A percentile compares a stretch with the other conserved stretches of the same genome.
phyloP scores from a whole-genome alignment of 139 green algal genomes.

The Edaphochlamys debaryana region DNA sequence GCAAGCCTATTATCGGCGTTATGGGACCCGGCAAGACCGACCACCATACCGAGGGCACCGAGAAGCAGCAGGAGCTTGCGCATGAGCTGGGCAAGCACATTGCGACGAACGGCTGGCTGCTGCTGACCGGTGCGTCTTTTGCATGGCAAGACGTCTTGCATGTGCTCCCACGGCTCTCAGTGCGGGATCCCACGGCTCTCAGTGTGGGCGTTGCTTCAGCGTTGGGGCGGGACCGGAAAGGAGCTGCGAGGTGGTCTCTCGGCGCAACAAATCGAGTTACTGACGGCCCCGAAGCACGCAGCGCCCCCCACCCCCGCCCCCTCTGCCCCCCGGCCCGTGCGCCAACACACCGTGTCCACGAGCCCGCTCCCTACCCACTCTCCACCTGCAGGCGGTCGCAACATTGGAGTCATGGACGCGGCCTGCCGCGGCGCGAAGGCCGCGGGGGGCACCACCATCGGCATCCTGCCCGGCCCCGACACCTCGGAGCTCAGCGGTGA shows the following conservation, averaged over 20 bases:
- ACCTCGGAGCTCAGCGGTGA: constrained; percentile 18
- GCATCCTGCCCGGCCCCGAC: constrained; percentile 39
- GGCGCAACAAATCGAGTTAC: too few species aligned
- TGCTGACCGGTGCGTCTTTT: not conserved
- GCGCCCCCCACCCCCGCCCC: too few species aligned
- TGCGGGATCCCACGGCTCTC: too few species aligned
- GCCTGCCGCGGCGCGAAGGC: too few species aligned
- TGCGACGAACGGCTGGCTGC: not conserved
- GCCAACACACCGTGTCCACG: too few species aligned
- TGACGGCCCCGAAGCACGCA: too few species aligned
- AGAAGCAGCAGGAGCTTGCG: not conserved
- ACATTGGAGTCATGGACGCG: not conserved
- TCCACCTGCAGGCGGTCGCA: not conserved
- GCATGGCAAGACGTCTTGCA: too few species aligned
- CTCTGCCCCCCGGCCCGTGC: too few species aligned
- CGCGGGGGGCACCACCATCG: constrained; percentile 26
- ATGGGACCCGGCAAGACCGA: not conserved
- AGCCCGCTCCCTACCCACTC: not conserved
- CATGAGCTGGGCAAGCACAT: not conserved
- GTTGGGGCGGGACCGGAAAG: too few species aligned
- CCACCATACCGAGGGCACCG: not conserved
- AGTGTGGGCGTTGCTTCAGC: too few species aligned
- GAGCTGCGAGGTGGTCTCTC: too few species aligned
- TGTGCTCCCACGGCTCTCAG: too few species aligned
- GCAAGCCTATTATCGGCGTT: not conserved